A percentile compares a stretch with the other conserved stretches of the same genome.
These are phyloP conservation scores for Ophiostoma sp. DNA, from an alignment of 2,329 filamentous ascomycete species.

Conservation along the genomic window DNA sequence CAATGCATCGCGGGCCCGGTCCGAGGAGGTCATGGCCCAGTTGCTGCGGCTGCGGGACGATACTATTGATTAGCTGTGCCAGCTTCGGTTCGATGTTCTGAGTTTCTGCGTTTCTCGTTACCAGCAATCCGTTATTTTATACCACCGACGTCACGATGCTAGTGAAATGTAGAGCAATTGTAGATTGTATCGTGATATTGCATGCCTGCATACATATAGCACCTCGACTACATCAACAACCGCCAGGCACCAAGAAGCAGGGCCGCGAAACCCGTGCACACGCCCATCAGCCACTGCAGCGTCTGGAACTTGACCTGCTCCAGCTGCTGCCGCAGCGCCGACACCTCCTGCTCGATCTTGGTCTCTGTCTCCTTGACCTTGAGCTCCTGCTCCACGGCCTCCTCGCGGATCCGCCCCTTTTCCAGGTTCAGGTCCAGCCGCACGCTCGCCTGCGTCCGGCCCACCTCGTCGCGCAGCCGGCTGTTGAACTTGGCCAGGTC, in stretches of 20 bases:
- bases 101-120: no score
- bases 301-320: constrained; percentile 98
- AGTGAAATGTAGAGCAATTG: neutral
- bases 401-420: constrained; percentile 92
- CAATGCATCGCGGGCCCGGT: constrained; percentile 67
- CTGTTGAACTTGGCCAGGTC: constrained; percentile 92
- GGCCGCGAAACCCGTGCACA: constrained; percentile 62
- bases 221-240: constrained; percentile 52
- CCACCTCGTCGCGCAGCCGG: constrained; percentile 86
- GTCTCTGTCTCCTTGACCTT: constrained; percentile 99
- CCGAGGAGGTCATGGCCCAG: constrained; percentile 70
- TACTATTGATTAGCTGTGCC: constrained; percentile 45
- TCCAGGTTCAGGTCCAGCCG: constrained; percentile 90
- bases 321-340: constrained; percentile 80
- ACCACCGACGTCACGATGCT: no score
- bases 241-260: constrained; percentile 65
- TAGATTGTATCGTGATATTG: neutral
- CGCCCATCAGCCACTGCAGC: constrained; percentile 95
- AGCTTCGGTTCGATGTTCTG: no score
- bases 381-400: constrained; percentile 92
- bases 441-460: constrained; percentile 87
- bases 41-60: constrained; percentile 73
- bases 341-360: constrained; percentile 95
- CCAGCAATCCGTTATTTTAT: neutral
- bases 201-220: neutral